These are phyloP conservation scores for Sindora glabra DNA, from an alignment of 306 rosid genomes.

Conservation along the genomic window DNA sequence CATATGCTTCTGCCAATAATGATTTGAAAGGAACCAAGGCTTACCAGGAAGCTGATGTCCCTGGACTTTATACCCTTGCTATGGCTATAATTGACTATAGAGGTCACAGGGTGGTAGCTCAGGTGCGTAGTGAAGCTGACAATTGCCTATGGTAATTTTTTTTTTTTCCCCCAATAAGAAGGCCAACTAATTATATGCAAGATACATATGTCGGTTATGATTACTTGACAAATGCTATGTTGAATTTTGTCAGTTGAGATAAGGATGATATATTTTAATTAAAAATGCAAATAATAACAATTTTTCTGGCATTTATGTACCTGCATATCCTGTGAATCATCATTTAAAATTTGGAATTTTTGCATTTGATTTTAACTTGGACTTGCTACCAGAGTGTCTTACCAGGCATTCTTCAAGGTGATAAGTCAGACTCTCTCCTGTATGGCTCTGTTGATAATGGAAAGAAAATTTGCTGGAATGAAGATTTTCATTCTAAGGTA, in stretches of 20 bases:
- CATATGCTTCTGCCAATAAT: conserved; percentile 97
- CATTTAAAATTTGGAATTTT: conserved; percentile 1
- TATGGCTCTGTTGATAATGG: conserved; percentile 99
- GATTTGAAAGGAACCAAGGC: conserved; percentile 99
- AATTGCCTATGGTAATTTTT: not conserved
- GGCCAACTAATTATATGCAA: not conserved
- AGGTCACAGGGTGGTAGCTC: conserved; percentile 99
- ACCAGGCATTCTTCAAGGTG: conserved; percentile 99
- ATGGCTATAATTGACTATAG: conserved; percentile 96
- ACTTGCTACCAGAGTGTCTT: conserved; percentile 69
- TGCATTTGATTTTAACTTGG: conserved; percentile 2
- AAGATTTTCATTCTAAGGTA: conserved; percentile 95
- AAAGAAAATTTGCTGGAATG: conserved; percentile 96
- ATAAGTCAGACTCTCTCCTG: conserved; percentile 90
- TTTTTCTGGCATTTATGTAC: not conserved
- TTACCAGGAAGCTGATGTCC: conserved; percentile 97
- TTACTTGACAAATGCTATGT: not conserved
- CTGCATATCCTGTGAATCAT: not conserved
- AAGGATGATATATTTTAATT: not conserved
- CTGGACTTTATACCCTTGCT: conserved; percentile 91
- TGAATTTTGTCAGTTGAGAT: not conserved
- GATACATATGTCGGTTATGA: too few species aligned
- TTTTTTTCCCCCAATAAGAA: not conserved
- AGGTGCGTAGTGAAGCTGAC: conserved; percentile 46
- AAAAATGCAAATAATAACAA: not conserved